phyloP scores from a whole-genome alignment of 305 asterid species.

The Fraxinus angustifolia region DNA sequence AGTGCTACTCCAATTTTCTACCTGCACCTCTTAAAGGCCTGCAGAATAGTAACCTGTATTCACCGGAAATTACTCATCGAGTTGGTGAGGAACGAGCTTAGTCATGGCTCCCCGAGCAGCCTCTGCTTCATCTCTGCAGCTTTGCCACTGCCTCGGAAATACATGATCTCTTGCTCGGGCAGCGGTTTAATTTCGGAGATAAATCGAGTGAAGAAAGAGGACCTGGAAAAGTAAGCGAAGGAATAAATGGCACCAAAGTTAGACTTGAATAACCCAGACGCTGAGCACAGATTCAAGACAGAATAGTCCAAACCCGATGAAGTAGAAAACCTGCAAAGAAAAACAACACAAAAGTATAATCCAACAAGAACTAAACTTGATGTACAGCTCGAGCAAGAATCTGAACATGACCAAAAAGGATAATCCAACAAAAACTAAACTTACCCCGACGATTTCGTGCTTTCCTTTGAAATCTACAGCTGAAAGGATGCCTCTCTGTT shows the following conservation, averaged over 20 bases:
- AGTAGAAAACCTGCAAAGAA: conserved; percentile 63
- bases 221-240: background rate
- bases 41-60: background rate
- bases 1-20: background rate
- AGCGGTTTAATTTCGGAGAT: background rate
- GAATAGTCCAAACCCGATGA: conserved; percentile 85
- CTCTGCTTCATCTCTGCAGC: conserved; percentile 78
- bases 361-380: background rate
- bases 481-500: conserved; percentile 85
- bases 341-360: background rate
- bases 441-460: conserved; percentile 79
- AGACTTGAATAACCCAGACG: conserved; percentile 88
- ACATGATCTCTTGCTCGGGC: conserved; percentile 27
- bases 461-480: conserved; percentile 79
- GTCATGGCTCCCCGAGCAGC: conserved; percentile 63
- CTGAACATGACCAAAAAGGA: background rate
- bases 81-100: conserved; percentile 4
- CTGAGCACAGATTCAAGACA: conserved; percentile 72
- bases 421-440: conserved; percentile 15
- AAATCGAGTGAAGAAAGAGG: background rate
- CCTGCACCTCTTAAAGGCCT: background rate
- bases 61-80: background rate
- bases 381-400: background rate
- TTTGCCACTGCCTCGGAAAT: conserved; percentile 84
- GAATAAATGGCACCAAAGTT: background rate